Percentiles rank a stretch among this genome's conserved stretches.
phyloP scores from a whole-genome alignment of 768 basidiomycete genomes.

The Phlebiopsis gigantea region DNA sequence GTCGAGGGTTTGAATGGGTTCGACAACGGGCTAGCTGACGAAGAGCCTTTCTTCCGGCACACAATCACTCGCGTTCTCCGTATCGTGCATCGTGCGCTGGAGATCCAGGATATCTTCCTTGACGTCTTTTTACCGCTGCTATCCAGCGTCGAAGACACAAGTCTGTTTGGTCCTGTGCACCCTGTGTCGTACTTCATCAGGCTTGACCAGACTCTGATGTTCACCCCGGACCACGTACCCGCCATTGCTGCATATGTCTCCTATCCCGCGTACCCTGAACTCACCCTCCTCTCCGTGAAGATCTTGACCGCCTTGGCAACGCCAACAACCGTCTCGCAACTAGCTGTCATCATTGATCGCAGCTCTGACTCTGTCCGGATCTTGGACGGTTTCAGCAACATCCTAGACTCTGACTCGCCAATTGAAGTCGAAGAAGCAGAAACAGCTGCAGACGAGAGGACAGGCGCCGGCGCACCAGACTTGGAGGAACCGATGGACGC shows the following conservation, averaged over 20 bases:
- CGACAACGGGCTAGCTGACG: slow-evolving; percentile 61
- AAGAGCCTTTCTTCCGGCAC: slow-evolving; percentile 64
- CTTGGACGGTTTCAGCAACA: slow-evolving; percentile 66
- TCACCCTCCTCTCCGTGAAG: slow-evolving; percentile 73
- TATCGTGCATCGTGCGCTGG: slow-evolving; percentile 75
- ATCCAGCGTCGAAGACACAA: slow-evolving; percentile 53
- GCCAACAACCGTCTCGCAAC: slow-evolving; percentile 62
- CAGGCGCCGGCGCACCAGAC: slow-evolving; percentile 72
- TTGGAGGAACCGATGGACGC: slow-evolving; percentile 38
- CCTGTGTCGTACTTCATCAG: slow-evolving; percentile 66
- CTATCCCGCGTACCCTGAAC: slow-evolving; percentile 65
- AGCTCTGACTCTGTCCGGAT: slow-evolving; percentile 85
- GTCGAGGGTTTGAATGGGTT: slow-evolving; percentile 77
- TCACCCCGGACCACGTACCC: slow-evolving; percentile 66
- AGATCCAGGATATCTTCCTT: slow-evolving; percentile 84
- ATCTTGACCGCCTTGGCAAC: slow-evolving; percentile 64
- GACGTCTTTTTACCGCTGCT: slow-evolving; percentile 82
- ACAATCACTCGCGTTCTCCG: slow-evolving; percentile 79
- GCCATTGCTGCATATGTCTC: slow-evolving; percentile 78
- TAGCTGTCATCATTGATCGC: slow-evolving; percentile 74
- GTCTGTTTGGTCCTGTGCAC: slow-evolving; percentile 49
- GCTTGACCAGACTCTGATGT: slow-evolving; percentile 72
- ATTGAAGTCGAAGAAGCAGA: slow-evolving; percentile 61
- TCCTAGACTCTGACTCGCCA: slow-evolving; percentile 56
- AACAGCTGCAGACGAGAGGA: slow-evolving; percentile 51